Evolutionary conservation across 257 asterid species (phyloP).

Genomic region (Solanum dulcamara): DNA sequence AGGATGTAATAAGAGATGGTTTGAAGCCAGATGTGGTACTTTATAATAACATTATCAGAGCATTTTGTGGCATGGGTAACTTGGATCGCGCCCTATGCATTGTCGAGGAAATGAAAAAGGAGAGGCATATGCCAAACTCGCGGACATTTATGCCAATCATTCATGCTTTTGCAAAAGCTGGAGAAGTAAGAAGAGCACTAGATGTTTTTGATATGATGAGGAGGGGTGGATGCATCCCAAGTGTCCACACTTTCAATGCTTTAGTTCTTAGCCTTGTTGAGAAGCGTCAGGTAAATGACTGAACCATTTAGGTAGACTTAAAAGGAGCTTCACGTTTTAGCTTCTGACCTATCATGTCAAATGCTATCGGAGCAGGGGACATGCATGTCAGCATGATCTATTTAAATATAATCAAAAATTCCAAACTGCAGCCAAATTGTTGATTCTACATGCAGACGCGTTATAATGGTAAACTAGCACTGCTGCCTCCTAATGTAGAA

Average conservation of each 20-base stretch:
- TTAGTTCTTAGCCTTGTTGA: conserved; percentile 90
- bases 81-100: conserved; percentile 81
- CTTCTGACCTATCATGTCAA: neutral
- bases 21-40: conserved; percentile 84
- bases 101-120: conserved; percentile 77
- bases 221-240: conserved; percentile 84
- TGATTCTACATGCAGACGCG: neutral
- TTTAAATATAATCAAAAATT: neutral
- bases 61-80: conserved; percentile 96
- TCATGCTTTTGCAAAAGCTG: conserved; percentile 72
- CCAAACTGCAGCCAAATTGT: neutral
- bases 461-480: neutral
- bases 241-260: conserved; percentile 78
- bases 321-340: neutral
- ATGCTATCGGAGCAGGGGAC: neutral
- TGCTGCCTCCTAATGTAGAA: neutral
- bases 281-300: conserved; percentile 58
- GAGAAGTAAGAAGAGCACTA: conserved; percentile 62
- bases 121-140: conserved; percentile 59
- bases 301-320: neutral
- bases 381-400: neutral
- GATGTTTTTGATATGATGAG: conserved; percentile 74
- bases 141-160: conserved; percentile 92
- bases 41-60: conserved; percentile 72
- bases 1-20: conserved; percentile 74